phyloP scores from a whole-genome alignment of 345 rosid genomes.

The Linum trigynum region DNA sequence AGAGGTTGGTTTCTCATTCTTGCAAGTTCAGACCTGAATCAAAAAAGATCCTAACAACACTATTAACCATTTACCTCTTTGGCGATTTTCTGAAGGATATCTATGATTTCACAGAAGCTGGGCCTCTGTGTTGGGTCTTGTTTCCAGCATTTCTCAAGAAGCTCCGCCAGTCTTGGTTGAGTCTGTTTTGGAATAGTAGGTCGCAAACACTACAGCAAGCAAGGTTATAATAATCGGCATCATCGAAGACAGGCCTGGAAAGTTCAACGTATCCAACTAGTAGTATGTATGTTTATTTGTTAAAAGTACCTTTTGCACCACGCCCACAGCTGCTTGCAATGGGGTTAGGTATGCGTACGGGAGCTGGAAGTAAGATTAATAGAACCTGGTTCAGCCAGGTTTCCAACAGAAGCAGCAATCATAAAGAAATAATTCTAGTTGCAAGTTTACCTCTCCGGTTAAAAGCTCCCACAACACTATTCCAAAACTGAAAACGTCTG shows the following conservation, averaged over 20 bases:
- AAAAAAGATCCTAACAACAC: not conserved
- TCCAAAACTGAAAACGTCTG: conserved; percentile 88
- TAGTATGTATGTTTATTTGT: conserved; percentile 3
- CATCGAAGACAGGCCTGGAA: not conserved
- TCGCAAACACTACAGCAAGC: conserved; percentile 43
- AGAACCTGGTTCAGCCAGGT: not conserved
- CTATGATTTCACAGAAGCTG: conserved; percentile 62
- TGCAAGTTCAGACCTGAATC: not conserved
- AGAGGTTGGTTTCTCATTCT: not conserved
- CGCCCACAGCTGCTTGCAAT: conserved; percentile 88
- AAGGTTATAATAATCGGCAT: too few species aligned
- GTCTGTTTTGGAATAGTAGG: conserved; percentile 75
- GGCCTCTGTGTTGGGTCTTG: conserved; percentile 77
- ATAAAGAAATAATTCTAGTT: not conserved
- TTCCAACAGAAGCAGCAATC: conserved; percentile 5
- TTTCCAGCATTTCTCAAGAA: conserved; percentile 87
- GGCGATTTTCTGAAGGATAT: conserved; percentile 47
- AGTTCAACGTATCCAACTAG: conserved; percentile 1
- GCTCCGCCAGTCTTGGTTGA: conserved; percentile 59
- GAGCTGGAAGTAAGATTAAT: conserved; percentile 32
- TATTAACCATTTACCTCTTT: conserved; percentile 43
- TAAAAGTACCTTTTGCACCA: conserved; percentile 67
- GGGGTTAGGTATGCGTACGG: conserved; percentile 73
- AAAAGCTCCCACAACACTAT: conserved; percentile 87
- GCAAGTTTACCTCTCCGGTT: conserved; percentile 68